phyloP scores from a whole-genome alignment of 257 asterid species.

The Lycium barbarum region DNA sequence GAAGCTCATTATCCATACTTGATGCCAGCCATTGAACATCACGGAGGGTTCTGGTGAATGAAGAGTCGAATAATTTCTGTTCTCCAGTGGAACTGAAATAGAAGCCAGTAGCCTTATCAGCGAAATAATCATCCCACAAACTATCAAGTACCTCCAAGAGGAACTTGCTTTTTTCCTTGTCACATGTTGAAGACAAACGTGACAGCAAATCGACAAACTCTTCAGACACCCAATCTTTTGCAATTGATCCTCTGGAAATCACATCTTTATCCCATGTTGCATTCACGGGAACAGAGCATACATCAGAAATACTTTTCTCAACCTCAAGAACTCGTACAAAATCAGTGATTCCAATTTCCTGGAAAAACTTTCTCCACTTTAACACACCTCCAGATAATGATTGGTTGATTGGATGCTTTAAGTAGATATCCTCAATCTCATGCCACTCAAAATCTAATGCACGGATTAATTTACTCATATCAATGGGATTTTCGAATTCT shows the following conservation, averaged over 20 bases:
- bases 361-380: slow-evolving; percentile 86
- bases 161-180: slow-evolving; percentile 63
- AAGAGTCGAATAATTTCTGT: slow-evolving; percentile 57
- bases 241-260: slow-evolving; percentile 44
- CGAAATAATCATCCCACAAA: slow-evolving; percentile 80
- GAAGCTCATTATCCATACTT: slow-evolving; percentile 56
- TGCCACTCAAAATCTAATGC: slow-evolving; percentile 76
- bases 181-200: slow-evolving; percentile 52
- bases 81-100: slow-evolving; percentile 56
- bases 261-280: slow-evolving; percentile 42
- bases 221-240: slow-evolving; percentile 76
- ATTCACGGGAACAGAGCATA: slow-evolving; percentile 46
- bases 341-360: slow-evolving; percentile 83
- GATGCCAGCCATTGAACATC: slow-evolving; percentile 75
- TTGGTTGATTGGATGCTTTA: slow-evolving; percentile 75
- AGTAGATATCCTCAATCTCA: slow-evolving; percentile 63
- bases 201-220: slow-evolving; percentile 70
- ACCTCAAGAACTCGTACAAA: slow-evolving; percentile 74
- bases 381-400: slow-evolving; percentile 62
- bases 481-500: slow-evolving; percentile 69
- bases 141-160: slow-evolving; percentile 87
- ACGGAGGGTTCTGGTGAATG: slow-evolving; percentile 59
- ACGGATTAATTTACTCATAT: slow-evolving; percentile 58
- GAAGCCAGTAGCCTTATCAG: slow-evolving; percentile 63
- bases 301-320: slow-evolving; percentile 58